Conservation (phyloP, 495 filamentous ascomycete species). For the Viridothelium virens region DNA sequence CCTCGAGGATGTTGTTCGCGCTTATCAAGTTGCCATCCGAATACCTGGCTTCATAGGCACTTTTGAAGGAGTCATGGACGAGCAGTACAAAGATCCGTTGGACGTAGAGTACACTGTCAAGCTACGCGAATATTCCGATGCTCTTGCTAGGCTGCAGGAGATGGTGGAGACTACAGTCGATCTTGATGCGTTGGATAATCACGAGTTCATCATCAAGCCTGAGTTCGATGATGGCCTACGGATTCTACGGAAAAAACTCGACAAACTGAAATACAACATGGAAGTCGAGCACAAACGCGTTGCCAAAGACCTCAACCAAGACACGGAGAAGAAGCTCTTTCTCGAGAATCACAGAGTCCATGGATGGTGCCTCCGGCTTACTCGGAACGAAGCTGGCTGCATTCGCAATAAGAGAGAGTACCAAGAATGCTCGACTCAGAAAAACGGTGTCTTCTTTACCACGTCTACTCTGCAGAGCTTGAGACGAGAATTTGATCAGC, state of each 20-base stretch:
- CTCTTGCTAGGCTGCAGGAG: slow-evolving; percentile 79
- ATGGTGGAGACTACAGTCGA: slow-evolving; percentile 99
- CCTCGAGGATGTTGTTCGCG: slow-evolving; percentile 89
- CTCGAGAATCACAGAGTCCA: slow-evolving; percentile 93
- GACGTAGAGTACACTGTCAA: slow-evolving; percentile 85
- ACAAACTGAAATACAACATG: slow-evolving; percentile 78
- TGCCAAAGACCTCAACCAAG: slow-evolving; percentile 76
- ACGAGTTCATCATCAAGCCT: slow-evolving; percentile 98
- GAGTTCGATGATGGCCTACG: slow-evolving; percentile 90
- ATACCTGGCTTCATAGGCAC: slow-evolving; percentile 84
- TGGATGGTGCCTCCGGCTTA: slow-evolving; percentile 94
- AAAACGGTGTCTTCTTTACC: slow-evolving; percentile 98
- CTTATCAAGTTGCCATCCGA: slow-evolving; percentile 89
- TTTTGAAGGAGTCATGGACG: slow-evolving; percentile 90
- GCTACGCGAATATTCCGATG: slow-evolving; percentile 63
- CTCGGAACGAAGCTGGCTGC: slow-evolving; percentile 80
- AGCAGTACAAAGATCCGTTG: slow-evolving; percentile 78
- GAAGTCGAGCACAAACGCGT: slow-evolving; percentile 69
- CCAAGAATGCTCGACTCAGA: slow-evolving; percentile 95
- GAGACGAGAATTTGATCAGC: slow-evolving; percentile 86
- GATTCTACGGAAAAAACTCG: slow-evolving; percentile 82
- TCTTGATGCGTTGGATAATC: slow-evolving; percentile 87
- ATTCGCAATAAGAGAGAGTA: slow-evolving; percentile 88
- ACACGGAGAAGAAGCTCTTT: slow-evolving; percentile 96
- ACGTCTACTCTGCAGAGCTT: slow-evolving; percentile 73